Conservation (phyloP, 2,329 filamentous ascomycete species). For the Fusarium graminum region DNA sequence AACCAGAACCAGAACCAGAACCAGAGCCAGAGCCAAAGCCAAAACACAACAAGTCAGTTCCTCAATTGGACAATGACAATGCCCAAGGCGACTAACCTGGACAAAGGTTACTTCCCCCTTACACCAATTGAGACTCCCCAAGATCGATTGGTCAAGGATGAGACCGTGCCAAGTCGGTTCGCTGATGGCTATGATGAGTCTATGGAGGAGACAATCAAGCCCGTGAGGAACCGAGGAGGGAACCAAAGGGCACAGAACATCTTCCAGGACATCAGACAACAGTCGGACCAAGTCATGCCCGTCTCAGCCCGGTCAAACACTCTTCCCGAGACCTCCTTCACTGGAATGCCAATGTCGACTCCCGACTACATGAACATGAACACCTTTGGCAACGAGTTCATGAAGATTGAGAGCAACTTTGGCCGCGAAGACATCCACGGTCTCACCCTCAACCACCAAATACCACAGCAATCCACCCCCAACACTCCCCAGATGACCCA, state of each 20-base stretch:
- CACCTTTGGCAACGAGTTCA: constrained; percentile 60
- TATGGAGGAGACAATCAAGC: constrained; percentile 76
- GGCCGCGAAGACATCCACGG: constrained; percentile 52
- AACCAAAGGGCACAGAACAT: constrained; percentile 63
- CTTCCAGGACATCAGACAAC: constrained; percentile 71
- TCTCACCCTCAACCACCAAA: constrained; percentile 57
- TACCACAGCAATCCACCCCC: constrained; percentile 67
- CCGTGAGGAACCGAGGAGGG: constrained; percentile 57
- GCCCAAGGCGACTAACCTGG: constrained; percentile 20
- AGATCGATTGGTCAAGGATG: constrained; percentile 59
- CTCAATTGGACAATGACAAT: constrained; percentile 15
- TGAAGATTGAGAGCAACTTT: constrained; percentile 55
- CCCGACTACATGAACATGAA: constrained; percentile 70
- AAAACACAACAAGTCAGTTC: constrained; percentile 70
- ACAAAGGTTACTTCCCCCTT: constrained; percentile 71
- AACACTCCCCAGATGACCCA: constrained; percentile 63
- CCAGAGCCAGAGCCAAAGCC: constrained; percentile 58
- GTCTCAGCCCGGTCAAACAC: constrained; percentile 68
- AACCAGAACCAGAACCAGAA: constrained; percentile 69
- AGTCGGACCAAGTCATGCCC: constrained; percentile 65
- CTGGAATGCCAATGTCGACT: constrained; percentile 65
- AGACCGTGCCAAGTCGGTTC: constrained; percentile 64
- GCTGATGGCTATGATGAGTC: constrained; percentile 73
- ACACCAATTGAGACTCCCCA: constrained; percentile 76
- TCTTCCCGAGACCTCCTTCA: constrained; percentile 63